Evolutionary conservation across 768 basidiomycete species (phyloP).

Genomic region (Mycena belliarum): DNA sequence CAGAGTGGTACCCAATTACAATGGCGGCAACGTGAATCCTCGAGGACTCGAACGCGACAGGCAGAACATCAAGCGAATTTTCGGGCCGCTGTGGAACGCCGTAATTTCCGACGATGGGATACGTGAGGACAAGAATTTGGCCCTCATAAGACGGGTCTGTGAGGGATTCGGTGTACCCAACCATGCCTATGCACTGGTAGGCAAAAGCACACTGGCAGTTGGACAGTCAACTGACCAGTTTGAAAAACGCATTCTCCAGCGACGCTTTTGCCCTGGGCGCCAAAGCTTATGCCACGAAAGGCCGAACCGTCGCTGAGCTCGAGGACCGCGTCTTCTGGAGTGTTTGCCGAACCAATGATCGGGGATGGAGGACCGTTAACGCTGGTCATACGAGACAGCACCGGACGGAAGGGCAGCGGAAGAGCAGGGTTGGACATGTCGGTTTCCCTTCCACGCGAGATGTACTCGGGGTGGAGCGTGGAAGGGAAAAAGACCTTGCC

Average conservation of each 20-base stretch:
- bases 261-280: slow-evolving; percentile 86
- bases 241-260: slow-evolving; percentile 99
- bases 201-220: slow-evolving; percentile 19
- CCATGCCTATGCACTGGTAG: slow-evolving; percentile 74
- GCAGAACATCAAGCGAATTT: slow-evolving; percentile 54
- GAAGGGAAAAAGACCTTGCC: slow-evolving; percentile 16
- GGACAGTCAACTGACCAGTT: slow-evolving; percentile 68
- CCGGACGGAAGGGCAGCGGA: slow-evolving; percentile 28
- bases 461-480: too few species aligned
- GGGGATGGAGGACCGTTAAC: slow-evolving; percentile 31
- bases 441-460: slow-evolving; percentile 16
- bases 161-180: slow-evolving; percentile 96
- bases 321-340: slow-evolving; percentile 62
- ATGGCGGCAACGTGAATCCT: slow-evolving; percentile 92
- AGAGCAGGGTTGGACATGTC: slow-evolving; percentile 11
- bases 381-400: slow-evolving; percentile 42
- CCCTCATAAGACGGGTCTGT: slow-evolving; percentile 99
- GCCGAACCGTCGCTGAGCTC: slow-evolving; percentile 90
- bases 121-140: slow-evolving; percentile 96
- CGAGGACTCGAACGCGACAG: slow-evolving; percentile 87
- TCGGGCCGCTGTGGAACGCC: slow-evolving; percentile 81
- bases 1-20: slow-evolving; percentile 91
- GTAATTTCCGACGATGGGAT: slow-evolving; percentile 96
- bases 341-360: slow-evolving; percentile 24
- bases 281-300: slow-evolving; percentile 89